phyloP scores from a whole-genome alignment of 352 stramenopile species.

The Globisporangium apiculatum region DNA sequence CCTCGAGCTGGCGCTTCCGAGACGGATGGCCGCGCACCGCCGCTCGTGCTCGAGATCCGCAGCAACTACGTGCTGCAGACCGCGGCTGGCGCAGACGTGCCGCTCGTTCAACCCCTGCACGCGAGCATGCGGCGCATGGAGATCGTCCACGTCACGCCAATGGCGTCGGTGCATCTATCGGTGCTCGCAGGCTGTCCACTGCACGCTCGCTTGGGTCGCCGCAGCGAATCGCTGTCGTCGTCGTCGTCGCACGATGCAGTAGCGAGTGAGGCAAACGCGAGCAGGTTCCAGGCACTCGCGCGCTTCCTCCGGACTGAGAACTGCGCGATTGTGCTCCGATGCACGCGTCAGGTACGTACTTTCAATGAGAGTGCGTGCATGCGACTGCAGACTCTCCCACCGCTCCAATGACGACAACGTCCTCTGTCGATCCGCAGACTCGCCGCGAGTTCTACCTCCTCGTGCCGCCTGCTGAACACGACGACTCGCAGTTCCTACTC shows the following conservation, averaged over 20 bases:
- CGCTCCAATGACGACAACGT: too few relatives aligned
- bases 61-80: slow-evolving; percentile 17
- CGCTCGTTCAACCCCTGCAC: slow-evolving; percentile 16
- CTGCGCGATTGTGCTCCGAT: slow-evolving; percentile 15
- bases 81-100: slow-evolving; percentile 1
- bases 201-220: slow-evolving; percentile 4
- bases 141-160: slow-evolving; percentile 24
- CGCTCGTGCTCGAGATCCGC: slow-evolving; percentile 13
- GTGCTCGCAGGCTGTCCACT: slow-evolving; percentile 34
- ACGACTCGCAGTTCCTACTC: slow-evolving; percentile 16
- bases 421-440: slow-evolving; percentile 1
- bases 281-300: slow-evolving; percentile 12
- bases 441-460: slow-evolving; percentile 17
- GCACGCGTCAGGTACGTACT: slow-evolving; percentile 5
- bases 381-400: too few relatives aligned
- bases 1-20: too few relatives aligned
- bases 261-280: slow-evolving; percentile 1
- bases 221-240: too few relatives aligned
- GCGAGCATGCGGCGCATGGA: slow-evolving; percentile 13
- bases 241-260: not conserved
- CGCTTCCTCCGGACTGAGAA: slow-evolving; percentile 9
- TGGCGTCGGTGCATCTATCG: slow-evolving; percentile 26
- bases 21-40: not conserved
- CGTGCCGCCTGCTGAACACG: not conserved
- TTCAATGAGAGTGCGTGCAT: not conserved